Conservation (phyloP, 768 basidiomycete genomes). For the Ramaria sp. region DNA sequence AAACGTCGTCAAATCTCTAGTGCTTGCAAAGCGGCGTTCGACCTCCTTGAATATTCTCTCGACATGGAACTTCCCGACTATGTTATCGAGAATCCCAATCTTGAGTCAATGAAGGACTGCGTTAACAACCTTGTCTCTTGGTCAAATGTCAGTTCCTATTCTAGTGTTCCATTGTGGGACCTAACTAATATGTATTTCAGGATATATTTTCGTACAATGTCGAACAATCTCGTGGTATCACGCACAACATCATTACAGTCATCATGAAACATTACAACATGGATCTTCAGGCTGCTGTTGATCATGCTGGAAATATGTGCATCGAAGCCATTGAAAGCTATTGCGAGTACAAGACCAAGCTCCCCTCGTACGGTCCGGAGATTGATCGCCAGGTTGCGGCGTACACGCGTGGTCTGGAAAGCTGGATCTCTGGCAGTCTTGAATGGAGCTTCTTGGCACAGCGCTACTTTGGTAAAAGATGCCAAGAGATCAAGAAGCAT, state of each 20-base stretch:
- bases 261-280: constrained; percentile 46
- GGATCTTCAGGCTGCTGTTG: constrained; percentile 49
- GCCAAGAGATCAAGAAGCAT: background rate
- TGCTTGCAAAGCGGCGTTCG: constrained; percentile 11
- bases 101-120: constrained; percentile 5
- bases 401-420: background rate
- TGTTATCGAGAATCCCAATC: constrained; percentile 11
- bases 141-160: constrained; percentile 9
- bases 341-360: background rate
- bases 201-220: constrained; percentile 35
- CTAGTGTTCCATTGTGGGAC: constrained; percentile 19
- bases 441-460: background rate
- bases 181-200: constrained; percentile 45
- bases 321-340: constrained; percentile 1
- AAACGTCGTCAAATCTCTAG: constrained; percentile 3
- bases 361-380: background rate
- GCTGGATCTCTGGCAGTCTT: background rate
- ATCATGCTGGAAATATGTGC: constrained; percentile 16
- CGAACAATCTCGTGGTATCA: constrained; percentile 59
- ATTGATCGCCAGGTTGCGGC: background rate
- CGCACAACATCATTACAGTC: constrained; percentile 65
- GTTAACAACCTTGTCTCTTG: constrained; percentile 9
- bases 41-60: constrained; percentile 12
- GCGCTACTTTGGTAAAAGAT: background rate
- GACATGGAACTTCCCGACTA: constrained; percentile 11